Conservation (phyloP, 257 asterid species). For the Ligustrum vulgare region DNA sequence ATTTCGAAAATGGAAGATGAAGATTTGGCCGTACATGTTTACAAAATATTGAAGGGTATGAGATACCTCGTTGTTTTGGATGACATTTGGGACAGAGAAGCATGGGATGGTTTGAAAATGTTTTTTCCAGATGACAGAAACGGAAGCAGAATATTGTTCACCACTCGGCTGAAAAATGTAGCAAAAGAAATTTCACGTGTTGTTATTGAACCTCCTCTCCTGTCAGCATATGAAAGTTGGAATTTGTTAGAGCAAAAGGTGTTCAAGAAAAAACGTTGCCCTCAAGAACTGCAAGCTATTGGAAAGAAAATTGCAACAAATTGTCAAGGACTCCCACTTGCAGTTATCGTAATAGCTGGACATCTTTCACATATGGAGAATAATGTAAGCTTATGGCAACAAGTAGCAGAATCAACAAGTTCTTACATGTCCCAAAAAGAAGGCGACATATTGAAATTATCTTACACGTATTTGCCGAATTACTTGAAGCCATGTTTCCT, state of each 20-base stretch:
- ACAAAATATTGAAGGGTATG: not conserved
- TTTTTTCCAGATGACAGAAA: not conserved
- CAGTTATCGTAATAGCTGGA: conserved; percentile 21
- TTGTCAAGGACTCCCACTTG: conserved; percentile 33
- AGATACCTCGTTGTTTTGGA: not conserved
- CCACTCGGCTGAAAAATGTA: not conserved
- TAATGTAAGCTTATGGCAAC: not conserved
- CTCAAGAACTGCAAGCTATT: conserved; percentile 18
- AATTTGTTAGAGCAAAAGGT: conserved; percentile 16
- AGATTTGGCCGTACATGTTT: not conserved
- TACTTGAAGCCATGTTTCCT: conserved; percentile 33
- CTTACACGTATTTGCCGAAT: conserved; percentile 27
- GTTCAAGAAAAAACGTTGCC: conserved; percentile 17
- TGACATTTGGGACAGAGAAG: not conserved
- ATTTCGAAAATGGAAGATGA: not conserved
- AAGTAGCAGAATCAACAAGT: conserved; percentile 1
- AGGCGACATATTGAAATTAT: conserved; percentile 21
- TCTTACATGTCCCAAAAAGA: not conserved
- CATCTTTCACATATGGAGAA: conserved; percentile 21
- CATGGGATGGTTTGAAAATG: not conserved
- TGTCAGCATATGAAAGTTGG: conserved; percentile 23
- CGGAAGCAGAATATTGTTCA: not conserved
- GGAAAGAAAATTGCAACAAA: conserved; percentile 21
- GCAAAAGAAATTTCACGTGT: not conserved
- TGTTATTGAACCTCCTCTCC: conserved; percentile 11